phyloP scores from a whole-genome alignment of 306 rosid species.

The Gleditsia sinensis region DNA sequence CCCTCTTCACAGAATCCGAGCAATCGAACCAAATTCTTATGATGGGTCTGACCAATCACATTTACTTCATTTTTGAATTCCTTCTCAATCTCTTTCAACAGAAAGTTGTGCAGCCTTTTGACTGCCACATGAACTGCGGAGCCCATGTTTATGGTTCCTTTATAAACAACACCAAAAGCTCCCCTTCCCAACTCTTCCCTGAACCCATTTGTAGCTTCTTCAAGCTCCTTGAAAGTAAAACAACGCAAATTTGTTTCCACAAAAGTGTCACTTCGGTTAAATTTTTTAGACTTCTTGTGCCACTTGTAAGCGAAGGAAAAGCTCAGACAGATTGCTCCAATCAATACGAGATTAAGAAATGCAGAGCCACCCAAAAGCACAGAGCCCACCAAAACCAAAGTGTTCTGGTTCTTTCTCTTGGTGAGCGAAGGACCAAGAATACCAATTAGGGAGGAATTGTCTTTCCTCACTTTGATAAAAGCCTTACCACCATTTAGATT shows the following conservation, averaged over 20 bases:
- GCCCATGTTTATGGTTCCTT: conserved; percentile 35
- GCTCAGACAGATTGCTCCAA: conserved; percentile 27
- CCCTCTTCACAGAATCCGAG: conserved; percentile 42
- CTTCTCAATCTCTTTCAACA: conserved; percentile 37
- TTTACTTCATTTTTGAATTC: conserved; percentile 53
- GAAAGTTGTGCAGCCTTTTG: conserved; percentile 42
- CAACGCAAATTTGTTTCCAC: conserved; percentile 38
- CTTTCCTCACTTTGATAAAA: conserved; percentile 48
- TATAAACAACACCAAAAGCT: conserved; percentile 46
- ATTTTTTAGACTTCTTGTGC: conserved; percentile 16
- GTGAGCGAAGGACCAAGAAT: conserved; percentile 26
- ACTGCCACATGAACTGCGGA: conserved; percentile 40
- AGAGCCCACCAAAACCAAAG: conserved; percentile 35
- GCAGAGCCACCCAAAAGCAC: conserved; percentile 49
- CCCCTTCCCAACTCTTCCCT: conserved; percentile 37
- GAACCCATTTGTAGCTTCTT: conserved; percentile 42
- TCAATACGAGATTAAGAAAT: conserved; percentile 34
- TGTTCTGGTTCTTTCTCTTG: conserved; percentile 24
- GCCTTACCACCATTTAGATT: conserved; percentile 36
- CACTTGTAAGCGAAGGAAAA: conserved; percentile 2
- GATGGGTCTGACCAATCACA: conserved; percentile 45
- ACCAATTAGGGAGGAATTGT: conserved; percentile 24
- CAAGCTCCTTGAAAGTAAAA: conserved; percentile 43
- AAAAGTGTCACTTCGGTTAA: background rate
- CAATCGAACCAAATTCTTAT: conserved; percentile 44